phyloP scores from a whole-genome alignment of 2,329 filamentous ascomycete species.

The Clarireedia homoeocarpa region DNA sequence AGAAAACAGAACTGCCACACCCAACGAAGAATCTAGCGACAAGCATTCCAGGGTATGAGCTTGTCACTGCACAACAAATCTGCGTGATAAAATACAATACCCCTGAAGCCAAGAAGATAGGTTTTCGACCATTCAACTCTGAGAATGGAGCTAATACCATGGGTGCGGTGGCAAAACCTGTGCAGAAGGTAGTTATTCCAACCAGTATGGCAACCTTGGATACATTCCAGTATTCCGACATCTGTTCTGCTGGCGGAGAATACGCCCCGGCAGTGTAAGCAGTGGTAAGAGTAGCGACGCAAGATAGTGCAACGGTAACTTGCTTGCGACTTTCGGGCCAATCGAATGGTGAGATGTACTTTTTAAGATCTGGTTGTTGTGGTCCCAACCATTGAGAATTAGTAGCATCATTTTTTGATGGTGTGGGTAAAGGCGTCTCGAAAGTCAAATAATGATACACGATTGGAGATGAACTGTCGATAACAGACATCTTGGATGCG shows the following conservation, averaged over 20 bases:
- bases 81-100: constrained; percentile 64
- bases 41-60: constrained; percentile 64
- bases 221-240: constrained; percentile 58
- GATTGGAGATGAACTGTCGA: constrained; percentile 15
- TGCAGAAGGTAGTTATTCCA: constrained; percentile 75
- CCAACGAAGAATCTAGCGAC: constrained; percentile 70
- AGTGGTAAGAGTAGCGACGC: constrained; percentile 65
- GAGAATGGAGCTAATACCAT: constrained; percentile 86
- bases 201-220: constrained; percentile 58
- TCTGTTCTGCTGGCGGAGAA: constrained; percentile 57
- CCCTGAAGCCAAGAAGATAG: constrained; percentile 71
- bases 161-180: constrained; percentile 73
- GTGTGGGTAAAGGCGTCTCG: constrained; percentile 22
- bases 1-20: constrained; percentile 70
- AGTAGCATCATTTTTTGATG: constrained; percentile 12
- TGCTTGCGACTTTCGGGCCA: constrained; percentile 67
- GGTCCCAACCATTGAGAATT: constrained; percentile 31
- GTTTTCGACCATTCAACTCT: constrained; percentile 79
- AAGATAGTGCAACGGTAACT: constrained; percentile 65
- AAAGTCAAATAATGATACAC: constrained; percentile 29
- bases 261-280: constrained; percentile 79
- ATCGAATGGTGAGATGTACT: constrained; percentile 61
- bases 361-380: constrained; percentile 54
- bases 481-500: neutral
- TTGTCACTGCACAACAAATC: constrained; percentile 64